Conservation (phyloP, 208 protist genomes). For the Leishmania braziliensis region DNA sequence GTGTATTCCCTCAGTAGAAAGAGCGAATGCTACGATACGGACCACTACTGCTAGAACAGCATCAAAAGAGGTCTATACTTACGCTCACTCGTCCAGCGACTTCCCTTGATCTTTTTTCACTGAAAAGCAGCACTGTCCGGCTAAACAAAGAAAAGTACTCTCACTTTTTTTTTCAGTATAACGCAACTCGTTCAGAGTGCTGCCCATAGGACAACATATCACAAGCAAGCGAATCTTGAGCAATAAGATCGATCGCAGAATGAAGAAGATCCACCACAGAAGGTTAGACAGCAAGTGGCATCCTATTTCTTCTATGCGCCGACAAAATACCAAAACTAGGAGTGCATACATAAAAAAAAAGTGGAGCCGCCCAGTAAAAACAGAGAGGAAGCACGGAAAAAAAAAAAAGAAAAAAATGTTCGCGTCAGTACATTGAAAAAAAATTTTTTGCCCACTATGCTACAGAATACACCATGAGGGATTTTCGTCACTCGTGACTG, state of each 20-base stretch:
- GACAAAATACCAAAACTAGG: background rate
- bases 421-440: background rate
- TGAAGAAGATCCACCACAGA: background rate
- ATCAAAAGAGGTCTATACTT: constrained; percentile 2
- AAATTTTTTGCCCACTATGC: background rate
- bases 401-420: background rate
- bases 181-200: background rate
- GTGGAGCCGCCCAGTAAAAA: background rate
- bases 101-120: background rate
- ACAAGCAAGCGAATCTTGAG: too few relatives aligned
- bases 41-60: background rate
- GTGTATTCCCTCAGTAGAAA: background rate
- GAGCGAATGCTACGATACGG: background rate
- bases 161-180: background rate
- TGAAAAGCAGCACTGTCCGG: background rate
- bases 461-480: background rate
- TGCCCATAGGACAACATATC: background rate
- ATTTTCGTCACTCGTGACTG: constrained; percentile 19
- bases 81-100: background rate
- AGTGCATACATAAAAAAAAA: background rate
- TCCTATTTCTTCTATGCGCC: background rate
- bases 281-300: background rate
- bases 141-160: background rate
- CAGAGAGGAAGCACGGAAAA: background rate
- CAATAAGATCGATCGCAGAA: background rate